Evolutionary conservation across 1,284 basidiomycete genomes (phyloP).

Genomic region (Ganoderma multipileum): DNA sequence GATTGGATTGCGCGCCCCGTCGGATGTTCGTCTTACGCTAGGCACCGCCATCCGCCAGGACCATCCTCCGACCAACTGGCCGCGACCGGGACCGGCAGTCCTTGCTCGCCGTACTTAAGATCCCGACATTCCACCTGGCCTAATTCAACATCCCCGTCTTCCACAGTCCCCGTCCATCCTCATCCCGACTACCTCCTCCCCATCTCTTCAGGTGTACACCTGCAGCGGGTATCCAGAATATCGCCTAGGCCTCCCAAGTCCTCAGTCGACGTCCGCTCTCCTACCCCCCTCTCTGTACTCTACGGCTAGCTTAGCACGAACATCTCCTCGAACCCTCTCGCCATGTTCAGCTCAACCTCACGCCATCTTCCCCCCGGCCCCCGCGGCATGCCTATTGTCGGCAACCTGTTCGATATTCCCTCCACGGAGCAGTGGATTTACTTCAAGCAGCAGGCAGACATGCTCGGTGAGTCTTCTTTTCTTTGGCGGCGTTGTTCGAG

Average conservation of each 20-base stretch:
- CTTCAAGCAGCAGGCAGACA: conserved; percentile 25
- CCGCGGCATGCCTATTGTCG: conserved; percentile 25
- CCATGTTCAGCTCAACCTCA: conserved; percentile 12
- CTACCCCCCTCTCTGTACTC: background rate
- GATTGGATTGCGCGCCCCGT: background rate
- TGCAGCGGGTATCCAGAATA: background rate
- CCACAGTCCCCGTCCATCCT: background rate
- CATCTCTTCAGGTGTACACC: background rate
- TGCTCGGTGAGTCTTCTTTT: conserved; percentile 23
- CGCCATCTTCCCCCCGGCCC: conserved; percentile 30
- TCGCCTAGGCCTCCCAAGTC: background rate
- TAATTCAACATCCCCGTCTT: background rate
- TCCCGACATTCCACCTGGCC: background rate
- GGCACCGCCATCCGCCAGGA: conserved; percentile 19
- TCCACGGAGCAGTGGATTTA: conserved; percentile 29
- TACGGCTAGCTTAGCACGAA: background rate
- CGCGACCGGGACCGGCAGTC: conserved; percentile 1
- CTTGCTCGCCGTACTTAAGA: conserved; percentile 1
- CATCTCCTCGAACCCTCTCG: background rate
- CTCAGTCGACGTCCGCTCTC: background rate
- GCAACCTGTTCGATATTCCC: conserved; percentile 29
- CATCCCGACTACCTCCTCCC: background rate
- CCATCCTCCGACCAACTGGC: conserved; percentile 11
- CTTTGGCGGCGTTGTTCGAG: background rate
- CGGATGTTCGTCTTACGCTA: conserved; percentile 4